A percentile compares a stretch with the other conserved stretches of the same genome.
Conservation (phyloP, 257 asterid species). For the Osmanthus fragrans region DNA sequence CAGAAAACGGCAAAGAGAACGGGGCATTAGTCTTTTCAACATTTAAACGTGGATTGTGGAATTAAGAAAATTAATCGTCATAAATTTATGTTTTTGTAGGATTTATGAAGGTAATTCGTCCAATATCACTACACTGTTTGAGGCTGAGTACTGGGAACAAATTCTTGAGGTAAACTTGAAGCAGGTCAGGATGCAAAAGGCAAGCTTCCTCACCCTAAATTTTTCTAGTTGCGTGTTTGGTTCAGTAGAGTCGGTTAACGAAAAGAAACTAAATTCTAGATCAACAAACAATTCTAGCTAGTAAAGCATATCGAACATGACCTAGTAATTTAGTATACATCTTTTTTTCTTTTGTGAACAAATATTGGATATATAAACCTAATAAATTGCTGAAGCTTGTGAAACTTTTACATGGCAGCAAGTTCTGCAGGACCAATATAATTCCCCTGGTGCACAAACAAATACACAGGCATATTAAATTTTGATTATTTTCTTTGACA, state of each 20-base stretch:
- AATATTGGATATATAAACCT: not conserved
- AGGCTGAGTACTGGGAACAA: conserved; percentile 78
- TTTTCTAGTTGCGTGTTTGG: not conserved
- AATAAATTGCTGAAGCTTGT: not conserved
- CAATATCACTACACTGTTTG: conserved; percentile 55
- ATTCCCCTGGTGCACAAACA: conserved; percentile 43
- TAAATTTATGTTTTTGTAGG: conserved; percentile 32
- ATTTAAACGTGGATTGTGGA: not conserved
- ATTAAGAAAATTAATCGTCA: not conserved
- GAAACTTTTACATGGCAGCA: conserved; percentile 31
- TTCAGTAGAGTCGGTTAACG: too few relatives aligned
- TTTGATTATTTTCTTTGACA: not conserved
- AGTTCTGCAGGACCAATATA: conserved; percentile 54
- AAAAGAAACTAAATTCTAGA: not conserved
- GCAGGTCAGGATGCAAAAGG: conserved; percentile 64
- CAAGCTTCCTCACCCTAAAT: conserved; percentile 14
- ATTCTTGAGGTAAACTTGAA: conserved; percentile 67
- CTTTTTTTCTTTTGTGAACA: not conserved
- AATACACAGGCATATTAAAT: conserved; percentile 44
- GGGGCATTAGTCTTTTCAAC: not conserved
- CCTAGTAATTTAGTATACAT: too few relatives aligned
- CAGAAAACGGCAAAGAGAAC: too few relatives aligned
- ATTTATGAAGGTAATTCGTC: conserved; percentile 65
- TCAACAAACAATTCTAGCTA: not conserved
- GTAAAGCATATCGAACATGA: too few relatives aligned